Percentiles rank a stretch among this genome's conserved stretches.
Evolutionary conservation across 306 rosid genomes (phyloP).

Genomic region (Lathyrus aphaca): DNA sequence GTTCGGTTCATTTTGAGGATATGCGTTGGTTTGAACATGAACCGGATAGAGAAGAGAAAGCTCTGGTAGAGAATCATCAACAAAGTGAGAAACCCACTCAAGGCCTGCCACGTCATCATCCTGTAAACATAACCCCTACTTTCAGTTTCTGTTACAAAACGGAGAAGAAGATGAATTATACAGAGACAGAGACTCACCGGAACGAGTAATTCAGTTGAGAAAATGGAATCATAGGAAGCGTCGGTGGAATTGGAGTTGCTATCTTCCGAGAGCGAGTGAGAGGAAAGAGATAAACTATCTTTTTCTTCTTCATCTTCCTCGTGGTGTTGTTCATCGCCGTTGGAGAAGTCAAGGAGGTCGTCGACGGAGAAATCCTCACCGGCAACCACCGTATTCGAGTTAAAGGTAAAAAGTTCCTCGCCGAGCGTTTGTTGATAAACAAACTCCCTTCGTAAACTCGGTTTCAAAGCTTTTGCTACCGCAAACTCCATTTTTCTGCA

Average conservation of each 20-base stretch:
- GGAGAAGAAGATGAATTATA: too few species aligned
- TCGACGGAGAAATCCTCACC: conserved; percentile 80
- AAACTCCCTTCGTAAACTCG: conserved; percentile 67
- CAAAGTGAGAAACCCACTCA: conserved; percentile 94
- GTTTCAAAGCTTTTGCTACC: conserved; percentile 70
- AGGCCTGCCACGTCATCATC: conserved; percentile 75
- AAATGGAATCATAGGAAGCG: conserved; percentile 52
- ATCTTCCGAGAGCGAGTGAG: conserved; percentile 44
- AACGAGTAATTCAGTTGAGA: conserved; percentile 63
- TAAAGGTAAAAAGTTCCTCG: conserved; percentile 49
- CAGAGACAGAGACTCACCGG: conserved; percentile 56
- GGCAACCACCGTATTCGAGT: conserved; percentile 48
- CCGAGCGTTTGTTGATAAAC: conserved; percentile 44
- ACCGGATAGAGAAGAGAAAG: conserved; percentile 53
- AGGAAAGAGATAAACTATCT: conserved; percentile 49
- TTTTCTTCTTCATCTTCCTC: conserved; percentile 38
- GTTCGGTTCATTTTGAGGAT: conserved; percentile 45
- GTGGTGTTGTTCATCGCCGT: conserved; percentile 52
- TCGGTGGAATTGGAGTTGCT: conserved; percentile 54
- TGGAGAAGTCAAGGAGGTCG: conserved; percentile 74
- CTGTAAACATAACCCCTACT: conserved; percentile 43
- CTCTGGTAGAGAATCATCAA: conserved; percentile 75
- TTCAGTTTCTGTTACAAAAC: not conserved
- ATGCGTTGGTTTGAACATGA: conserved; percentile 28
- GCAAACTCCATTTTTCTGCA: conserved; percentile 74